These are phyloP conservation scores for Sphagnum fallax DNA, from an alignment of 228 moss, liverwort and hornwort species.

Conservation along the genomic window DNA sequence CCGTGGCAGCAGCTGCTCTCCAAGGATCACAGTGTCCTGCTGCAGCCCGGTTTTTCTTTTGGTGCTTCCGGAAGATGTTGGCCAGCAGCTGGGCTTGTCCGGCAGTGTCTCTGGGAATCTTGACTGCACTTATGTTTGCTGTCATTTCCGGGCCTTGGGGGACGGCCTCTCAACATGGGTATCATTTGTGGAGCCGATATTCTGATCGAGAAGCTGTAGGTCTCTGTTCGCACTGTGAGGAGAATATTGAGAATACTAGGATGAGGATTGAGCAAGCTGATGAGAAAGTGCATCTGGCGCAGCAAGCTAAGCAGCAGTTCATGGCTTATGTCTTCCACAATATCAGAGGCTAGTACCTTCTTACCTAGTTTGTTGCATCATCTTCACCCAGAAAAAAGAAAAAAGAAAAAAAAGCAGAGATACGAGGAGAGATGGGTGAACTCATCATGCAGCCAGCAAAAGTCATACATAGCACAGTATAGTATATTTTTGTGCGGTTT, in stretches of 20 bases:
- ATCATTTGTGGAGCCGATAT: conserved; percentile 20
- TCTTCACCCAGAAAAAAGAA: too few relatives aligned
- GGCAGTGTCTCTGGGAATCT: conserved; percentile 14
- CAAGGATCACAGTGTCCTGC: background rate
- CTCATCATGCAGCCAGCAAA: too few relatives aligned
- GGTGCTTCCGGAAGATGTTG: conserved; percentile 8
- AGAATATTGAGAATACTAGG: conserved; percentile 12
- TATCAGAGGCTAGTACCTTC: conserved; percentile 43
- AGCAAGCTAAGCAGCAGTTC: conserved; percentile 68
- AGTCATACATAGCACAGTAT: too few relatives aligned
- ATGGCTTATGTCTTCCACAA: conserved; percentile 85
- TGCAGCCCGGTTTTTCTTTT: background rate
- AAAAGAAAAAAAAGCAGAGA: too few relatives aligned
- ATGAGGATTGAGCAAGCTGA: conserved; percentile 42
- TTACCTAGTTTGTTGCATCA: background rate
- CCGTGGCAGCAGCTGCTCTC: background rate
- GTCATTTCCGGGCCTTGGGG: conserved; percentile 34
- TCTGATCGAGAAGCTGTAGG: too few relatives aligned
- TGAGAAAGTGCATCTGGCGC: conserved; percentile 60
- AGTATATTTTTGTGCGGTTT: too few relatives aligned
- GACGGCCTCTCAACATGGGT: conserved; percentile 16
- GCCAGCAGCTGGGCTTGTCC: background rate
- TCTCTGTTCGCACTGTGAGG: conserved; percentile 31
- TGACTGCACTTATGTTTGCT: conserved; percentile 18
- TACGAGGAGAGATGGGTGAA: too few relatives aligned